These are phyloP conservation scores for Pseudopyricularia javanii DNA, from an alignment of 2,329 filamentous ascomycete species.

Conservation along the genomic window DNA sequence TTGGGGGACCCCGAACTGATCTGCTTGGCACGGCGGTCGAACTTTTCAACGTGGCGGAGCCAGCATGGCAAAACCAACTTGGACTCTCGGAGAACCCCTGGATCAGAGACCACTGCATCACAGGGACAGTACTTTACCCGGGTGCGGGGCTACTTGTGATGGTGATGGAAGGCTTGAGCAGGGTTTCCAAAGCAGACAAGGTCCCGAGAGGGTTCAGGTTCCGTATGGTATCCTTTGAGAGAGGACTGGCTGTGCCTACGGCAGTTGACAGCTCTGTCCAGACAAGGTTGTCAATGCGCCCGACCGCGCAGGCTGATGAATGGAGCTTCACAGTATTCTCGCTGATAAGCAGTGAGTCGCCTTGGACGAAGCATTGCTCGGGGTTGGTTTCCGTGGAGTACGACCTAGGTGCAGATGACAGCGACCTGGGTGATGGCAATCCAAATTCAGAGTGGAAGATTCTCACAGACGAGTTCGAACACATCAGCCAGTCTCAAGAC, in stretches of 20 bases:
- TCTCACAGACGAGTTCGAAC: constrained; percentile 19
- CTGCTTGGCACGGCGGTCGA: constrained; percentile 12
- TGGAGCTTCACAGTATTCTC: constrained; percentile 16
- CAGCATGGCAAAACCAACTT: constrained; percentile 32
- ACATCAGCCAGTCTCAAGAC: constrained; percentile 21
- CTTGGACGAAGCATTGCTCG: constrained; percentile 24
- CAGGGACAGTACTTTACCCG: constrained; percentile 21
- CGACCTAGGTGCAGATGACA: constrained; percentile 5
- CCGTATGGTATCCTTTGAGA: constrained; percentile 7
- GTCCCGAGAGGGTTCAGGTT: constrained; percentile 2
- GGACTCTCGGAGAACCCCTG: constrained; percentile 26
- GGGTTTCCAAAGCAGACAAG: not conserved
- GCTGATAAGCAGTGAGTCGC: constrained; percentile 20
- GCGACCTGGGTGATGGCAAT: not conserved
- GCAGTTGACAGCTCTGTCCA: constrained; percentile 23
- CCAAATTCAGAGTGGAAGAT: constrained; percentile 10
- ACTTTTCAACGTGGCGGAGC: constrained; percentile 13
- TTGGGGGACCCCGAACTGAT: constrained; percentile 9
- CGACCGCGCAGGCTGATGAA: not conserved
- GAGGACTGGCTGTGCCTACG: not conserved
- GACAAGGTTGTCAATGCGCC: not conserved
- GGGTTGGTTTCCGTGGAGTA: constrained; percentile 16
- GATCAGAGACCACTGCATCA: constrained; percentile 31
- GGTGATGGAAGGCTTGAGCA: constrained; percentile 5
- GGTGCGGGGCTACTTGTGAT: constrained; percentile 22